Percentiles rank a stretch among this genome's conserved stretches.
phyloP scores from a whole-genome alignment of 768 basidiomycete genomes.

The Lactarius akahatsu region DNA sequence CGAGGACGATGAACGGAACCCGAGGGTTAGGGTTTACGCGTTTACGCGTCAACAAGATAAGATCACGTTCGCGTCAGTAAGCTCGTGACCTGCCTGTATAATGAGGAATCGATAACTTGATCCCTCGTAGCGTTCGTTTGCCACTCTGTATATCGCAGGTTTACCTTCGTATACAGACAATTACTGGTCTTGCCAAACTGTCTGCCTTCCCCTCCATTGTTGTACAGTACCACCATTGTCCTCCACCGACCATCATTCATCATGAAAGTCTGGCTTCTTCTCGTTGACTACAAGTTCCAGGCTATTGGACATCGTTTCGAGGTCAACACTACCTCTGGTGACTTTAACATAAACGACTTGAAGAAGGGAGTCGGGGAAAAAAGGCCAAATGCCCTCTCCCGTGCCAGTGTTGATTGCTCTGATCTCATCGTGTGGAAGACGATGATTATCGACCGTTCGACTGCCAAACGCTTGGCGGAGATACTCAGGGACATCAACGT shows the following conservation, averaged over 20 bases:
- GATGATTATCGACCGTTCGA: background rate
- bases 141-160: no score
- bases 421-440: background rate
- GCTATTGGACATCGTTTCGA: accelerated
- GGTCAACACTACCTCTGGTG: background rate
- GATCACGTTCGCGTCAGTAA: conserved; percentile 13
- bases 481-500: no score
- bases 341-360: background rate
- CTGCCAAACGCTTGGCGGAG: background rate
- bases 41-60: conserved; percentile 12
- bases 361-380: background rate
- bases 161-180: no score
- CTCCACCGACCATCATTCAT: background rate
- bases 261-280: background rate
- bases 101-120: no score
- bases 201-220: no score
- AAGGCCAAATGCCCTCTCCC: background rate
- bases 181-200: no score
- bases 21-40: conserved; percentile 22
- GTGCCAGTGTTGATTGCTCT: no score
- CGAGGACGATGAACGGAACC: background rate
- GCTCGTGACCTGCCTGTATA: no score
- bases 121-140: no score
- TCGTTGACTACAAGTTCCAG: background rate
- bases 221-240: no score